phyloP scores from a whole-genome alignment of 345 rosid genomes.

The Trapa bicornis region DNA sequence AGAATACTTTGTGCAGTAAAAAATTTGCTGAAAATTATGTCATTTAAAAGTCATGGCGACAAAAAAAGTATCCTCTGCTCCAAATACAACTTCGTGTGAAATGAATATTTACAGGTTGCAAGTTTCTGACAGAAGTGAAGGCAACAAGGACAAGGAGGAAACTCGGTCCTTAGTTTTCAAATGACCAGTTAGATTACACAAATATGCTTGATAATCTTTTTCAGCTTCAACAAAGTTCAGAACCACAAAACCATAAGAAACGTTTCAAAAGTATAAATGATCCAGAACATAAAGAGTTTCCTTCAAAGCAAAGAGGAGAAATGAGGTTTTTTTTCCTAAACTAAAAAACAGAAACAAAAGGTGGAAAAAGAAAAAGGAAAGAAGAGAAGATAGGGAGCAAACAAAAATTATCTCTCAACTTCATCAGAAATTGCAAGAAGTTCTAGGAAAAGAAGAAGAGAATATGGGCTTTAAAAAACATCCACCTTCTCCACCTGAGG shows the following conservation, averaged over 20 bases:
- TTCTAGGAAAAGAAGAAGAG: background rate
- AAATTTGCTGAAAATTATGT: background rate
- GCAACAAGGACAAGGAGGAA: background rate
- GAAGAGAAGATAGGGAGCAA: background rate
- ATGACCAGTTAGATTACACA: background rate
- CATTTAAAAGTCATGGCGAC: background rate
- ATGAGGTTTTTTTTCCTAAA: background rate
- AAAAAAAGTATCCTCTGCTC: background rate
- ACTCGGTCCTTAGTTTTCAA: background rate
- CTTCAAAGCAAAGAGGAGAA: background rate
- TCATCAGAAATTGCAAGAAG: too few relatives aligned
- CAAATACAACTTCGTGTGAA: background rate
- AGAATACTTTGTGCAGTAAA: background rate
- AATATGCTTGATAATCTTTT: background rate
- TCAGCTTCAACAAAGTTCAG: background rate
- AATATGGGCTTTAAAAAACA: constrained; percentile 3
- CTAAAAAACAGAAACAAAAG: background rate
- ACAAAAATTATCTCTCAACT: too few relatives aligned
- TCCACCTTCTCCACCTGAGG: constrained; percentile 66
- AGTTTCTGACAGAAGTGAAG: background rate
- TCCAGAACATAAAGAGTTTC: background rate
- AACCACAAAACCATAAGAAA: background rate
- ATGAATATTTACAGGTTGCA: background rate
- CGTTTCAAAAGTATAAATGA: background rate
- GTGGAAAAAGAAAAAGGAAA: background rate